Percentiles rank a stretch among this genome's conserved stretches.
Evolutionary conservation across 2,329 filamentous ascomycete species (phyloP).

Genomic region (Davidsoniella virescens): DNA sequence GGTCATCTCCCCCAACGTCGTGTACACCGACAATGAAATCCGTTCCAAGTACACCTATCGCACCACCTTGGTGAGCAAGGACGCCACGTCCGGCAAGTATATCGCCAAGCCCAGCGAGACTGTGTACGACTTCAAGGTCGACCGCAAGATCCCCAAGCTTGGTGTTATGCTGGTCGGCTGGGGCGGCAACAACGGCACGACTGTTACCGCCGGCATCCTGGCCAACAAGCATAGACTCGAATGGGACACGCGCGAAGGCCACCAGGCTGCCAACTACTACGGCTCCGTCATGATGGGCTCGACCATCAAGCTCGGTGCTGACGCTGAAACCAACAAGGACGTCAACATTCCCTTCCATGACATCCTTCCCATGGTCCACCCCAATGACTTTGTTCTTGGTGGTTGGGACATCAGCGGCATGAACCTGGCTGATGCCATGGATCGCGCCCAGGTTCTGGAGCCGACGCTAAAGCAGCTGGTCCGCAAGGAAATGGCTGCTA

Average conservation of each 20-base stretch:
- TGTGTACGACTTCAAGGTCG: constrained; percentile 92
- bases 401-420: constrained; percentile 94
- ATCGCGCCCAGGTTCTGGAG: constrained; percentile 86
- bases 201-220: constrained; percentile 90
- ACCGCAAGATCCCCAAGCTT: constrained; percentile 81
- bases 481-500: constrained; percentile 78
- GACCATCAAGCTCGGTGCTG: constrained; percentile 88
- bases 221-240: constrained; percentile 74
- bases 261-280: constrained; percentile 85
- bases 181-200: constrained; percentile 97
- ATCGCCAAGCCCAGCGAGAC: constrained; percentile 78
- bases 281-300: constrained; percentile 95
- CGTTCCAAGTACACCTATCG: constrained; percentile 91
- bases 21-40: constrained; percentile 78
- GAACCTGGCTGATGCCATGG: constrained; percentile 84
- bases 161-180: constrained; percentile 96
- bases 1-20: constrained; percentile 83
- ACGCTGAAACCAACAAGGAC: constrained; percentile 68
- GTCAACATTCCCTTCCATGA: constrained; percentile 94
- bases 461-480: constrained; percentile 82
- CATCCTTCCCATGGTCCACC: constrained; percentile 90
- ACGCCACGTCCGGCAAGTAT: constrained; percentile 53
- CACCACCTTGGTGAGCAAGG: constrained; percentile 66
- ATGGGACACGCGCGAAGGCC: constrained; percentile 90
- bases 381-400: constrained; percentile 85